Conservation (phyloP, 495 filamentous ascomycete genomes). For the Daldinia vernicosa region DNA sequence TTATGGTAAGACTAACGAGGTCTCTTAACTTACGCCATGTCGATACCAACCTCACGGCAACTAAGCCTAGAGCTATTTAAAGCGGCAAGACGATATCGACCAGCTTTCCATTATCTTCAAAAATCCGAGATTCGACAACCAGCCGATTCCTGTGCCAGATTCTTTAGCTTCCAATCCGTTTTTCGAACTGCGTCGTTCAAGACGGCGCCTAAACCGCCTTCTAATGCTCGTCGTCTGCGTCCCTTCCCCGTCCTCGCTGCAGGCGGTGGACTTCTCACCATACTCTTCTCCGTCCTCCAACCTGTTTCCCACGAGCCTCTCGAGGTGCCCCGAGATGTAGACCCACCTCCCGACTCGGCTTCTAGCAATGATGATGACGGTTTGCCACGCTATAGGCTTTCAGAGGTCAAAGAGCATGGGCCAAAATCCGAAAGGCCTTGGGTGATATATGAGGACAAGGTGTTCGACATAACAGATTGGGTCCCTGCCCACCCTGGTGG, state of each 20-base stretch:
- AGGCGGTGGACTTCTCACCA: conserved; percentile 40
- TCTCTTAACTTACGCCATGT: conserved; percentile 23
- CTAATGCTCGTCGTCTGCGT: conserved; percentile 26
- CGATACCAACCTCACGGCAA: conserved; percentile 24
- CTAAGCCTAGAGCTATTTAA: conserved; percentile 20
- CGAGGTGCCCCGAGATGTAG: conserved; percentile 17
- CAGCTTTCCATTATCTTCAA: neutral
- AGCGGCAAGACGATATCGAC: conserved; percentile 12
- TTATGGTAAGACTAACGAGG: neutral
- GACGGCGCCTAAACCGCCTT: conserved; percentile 6
- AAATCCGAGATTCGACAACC: conserved; percentile 12
- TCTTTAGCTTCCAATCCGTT: conserved; percentile 12
- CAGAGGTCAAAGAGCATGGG: conserved; percentile 59
- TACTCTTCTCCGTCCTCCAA: conserved; percentile 38
- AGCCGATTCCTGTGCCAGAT: neutral
- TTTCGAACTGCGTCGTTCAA: conserved; percentile 25
- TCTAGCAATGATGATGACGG: conserved; percentile 45
- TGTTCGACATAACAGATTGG: conserved; percentile 70
- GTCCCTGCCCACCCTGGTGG: conserved; percentile 66
- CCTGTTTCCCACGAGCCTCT: conserved; percentile 34
- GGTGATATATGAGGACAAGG: conserved; percentile 61
- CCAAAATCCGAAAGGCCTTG: conserved; percentile 57
- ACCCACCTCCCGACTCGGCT: conserved; percentile 11
- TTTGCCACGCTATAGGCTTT: conserved; percentile 56
- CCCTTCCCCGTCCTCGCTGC: conserved; percentile 38